phyloP scores from a whole-genome alignment of 495 filamentous ascomycete species.

The Talaromyces thailandensis region DNA sequence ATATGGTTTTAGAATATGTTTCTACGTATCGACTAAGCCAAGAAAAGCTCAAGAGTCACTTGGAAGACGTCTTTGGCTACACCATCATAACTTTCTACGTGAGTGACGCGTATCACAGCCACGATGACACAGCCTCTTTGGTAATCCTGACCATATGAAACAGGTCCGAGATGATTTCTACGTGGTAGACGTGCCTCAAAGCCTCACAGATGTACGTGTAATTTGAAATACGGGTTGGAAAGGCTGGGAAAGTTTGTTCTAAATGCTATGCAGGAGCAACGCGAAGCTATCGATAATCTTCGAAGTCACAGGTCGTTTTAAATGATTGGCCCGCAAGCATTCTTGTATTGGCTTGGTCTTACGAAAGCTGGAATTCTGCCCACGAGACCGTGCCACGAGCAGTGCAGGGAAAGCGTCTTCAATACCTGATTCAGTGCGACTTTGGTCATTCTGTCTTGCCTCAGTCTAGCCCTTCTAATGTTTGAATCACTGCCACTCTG shows the following conservation, averaged over 20 bases:
- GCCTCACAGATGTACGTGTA: background rate
- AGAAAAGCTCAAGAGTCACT: background rate
- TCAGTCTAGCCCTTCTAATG: background rate
- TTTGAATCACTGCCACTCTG: background rate
- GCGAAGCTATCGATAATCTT: background rate
- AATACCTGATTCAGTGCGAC: background rate
- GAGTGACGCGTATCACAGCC: background rate
- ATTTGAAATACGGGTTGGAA: background rate
- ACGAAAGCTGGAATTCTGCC: background rate
- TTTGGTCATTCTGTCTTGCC: background rate
- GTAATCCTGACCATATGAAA: background rate
- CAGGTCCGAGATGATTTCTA: background rate
- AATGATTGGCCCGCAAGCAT: background rate
- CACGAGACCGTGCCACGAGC: background rate
- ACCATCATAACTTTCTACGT: background rate
- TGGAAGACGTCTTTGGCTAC: background rate
- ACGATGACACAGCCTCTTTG: background rate
- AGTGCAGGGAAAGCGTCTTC: background rate
- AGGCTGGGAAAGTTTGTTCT: background rate
- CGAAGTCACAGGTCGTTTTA: background rate
- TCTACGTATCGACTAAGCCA: background rate
- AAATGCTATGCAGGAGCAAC: background rate
- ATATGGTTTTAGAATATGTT: background rate
- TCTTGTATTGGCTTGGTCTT: background rate
- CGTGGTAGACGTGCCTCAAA: background rate